Evolutionary conservation across 202 grass and related monocot species (phyloP).

Genomic region (Dendrocalamus latiflorus): DNA sequence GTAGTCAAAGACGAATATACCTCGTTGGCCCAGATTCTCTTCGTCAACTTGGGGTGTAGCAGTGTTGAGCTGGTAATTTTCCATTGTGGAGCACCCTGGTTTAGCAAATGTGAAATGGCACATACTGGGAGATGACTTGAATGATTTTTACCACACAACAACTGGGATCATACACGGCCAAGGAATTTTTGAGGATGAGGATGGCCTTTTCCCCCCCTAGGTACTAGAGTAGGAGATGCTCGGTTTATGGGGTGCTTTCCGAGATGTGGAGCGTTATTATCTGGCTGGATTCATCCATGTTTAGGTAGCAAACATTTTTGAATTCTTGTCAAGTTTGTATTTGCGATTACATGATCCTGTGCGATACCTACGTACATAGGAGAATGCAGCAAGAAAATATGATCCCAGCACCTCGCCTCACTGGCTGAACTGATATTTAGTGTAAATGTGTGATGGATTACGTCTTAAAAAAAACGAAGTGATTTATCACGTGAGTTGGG

Average conservation of each 20-base stretch:
- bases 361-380: too few relatives aligned
- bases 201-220: not conserved
- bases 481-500: not conserved
- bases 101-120: not conserved
- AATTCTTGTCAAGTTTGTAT: not conserved
- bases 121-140: not conserved
- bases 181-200: not conserved
- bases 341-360: not conserved
- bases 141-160: not conserved
- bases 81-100: not conserved
- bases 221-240: not conserved
- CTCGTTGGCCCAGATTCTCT: conserved; percentile 68
- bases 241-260: not conserved
- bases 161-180: not conserved
- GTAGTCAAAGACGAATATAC: conserved; percentile 61
- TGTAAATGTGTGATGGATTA: not conserved
- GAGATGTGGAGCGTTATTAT: not conserved
- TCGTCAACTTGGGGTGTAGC: conserved; percentile 45
- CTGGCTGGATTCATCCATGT: not conserved
- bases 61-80: not conserved
- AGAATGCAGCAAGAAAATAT: too few relatives aligned
- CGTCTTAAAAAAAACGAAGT: not conserved
- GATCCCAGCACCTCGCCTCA: not conserved
- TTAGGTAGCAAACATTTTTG: not conserved
- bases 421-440: not conserved